Conservation (phyloP, 1,139 yeast genomes). For the Debaryomycetaceae sp. region DNA sequence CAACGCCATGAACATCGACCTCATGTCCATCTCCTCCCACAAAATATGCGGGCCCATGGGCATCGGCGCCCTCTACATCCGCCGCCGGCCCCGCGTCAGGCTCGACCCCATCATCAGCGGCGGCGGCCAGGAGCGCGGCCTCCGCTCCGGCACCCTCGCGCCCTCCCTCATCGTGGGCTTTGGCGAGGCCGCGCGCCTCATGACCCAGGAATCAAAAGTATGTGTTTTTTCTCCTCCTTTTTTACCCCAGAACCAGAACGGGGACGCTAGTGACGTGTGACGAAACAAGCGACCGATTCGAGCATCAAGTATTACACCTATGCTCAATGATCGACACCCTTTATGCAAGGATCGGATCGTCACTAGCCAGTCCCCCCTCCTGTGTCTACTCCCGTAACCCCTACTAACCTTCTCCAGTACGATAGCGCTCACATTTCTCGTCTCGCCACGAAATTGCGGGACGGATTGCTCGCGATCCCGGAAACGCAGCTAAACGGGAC, state of each 20-base stretch:
- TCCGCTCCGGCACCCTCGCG: conserved; percentile 93
- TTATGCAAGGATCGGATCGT: conserved; percentile 1
- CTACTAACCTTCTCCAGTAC: conserved; percentile 23
- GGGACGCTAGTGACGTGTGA: too few relatives aligned
- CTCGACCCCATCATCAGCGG: conserved; percentile 91
- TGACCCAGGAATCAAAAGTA: conserved; percentile 54
- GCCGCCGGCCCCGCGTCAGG: conserved; percentile 98
- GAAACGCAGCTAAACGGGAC: conserved; percentile 91
- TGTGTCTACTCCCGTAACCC: not conserved
- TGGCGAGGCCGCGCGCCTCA: conserved; percentile 92
- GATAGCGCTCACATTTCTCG: conserved; percentile 62
- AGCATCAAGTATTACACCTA: too few relatives aligned
- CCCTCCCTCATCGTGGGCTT: conserved; percentile 93
- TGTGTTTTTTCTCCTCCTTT: conserved; percentile 5
- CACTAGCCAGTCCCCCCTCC: not conserved
- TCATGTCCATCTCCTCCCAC: conserved; percentile 89
- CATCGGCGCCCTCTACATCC: conserved; percentile 86
- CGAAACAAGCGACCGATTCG: too few relatives aligned
- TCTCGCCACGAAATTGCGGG: conserved; percentile 62
- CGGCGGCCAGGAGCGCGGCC: conserved; percentile 99
- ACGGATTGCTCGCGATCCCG: conserved; percentile 69
- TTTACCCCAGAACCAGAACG: not conserved
- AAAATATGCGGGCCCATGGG: conserved; percentile 98
- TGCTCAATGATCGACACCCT: too few relatives aligned
- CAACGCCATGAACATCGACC: conserved; percentile 84